Conservation (phyloP, 805 yeast species). For the Suhomyces prunicola region DNA sequence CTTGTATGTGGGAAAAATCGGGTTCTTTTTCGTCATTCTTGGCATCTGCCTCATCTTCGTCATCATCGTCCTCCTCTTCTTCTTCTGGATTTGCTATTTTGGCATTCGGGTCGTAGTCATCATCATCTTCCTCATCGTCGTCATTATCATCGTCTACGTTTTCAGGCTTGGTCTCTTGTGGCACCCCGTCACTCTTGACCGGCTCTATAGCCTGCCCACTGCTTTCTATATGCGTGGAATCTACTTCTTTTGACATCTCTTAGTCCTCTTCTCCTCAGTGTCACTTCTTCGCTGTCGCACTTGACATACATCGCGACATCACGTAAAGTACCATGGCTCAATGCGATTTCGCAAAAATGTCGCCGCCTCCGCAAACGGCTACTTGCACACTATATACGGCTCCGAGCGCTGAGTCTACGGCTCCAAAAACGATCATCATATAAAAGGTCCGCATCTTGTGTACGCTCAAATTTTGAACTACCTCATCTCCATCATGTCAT, state of each 20-base stretch:
- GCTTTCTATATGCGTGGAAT: neutral
- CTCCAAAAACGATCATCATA: neutral
- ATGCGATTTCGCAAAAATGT: neutral
- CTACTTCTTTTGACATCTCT: neutral
- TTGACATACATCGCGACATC: neutral
- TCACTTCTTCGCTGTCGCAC: neutral
- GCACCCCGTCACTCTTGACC: neutral
- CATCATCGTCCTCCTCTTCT: slow-evolving; percentile 35
- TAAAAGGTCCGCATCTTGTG: neutral
- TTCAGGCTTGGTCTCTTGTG: neutral
- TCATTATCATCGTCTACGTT: slow-evolving; percentile 7
- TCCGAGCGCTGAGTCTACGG: neutral
- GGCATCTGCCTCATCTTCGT: slow-evolving; percentile 30
- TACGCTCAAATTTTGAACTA: neutral
- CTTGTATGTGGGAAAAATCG: slow-evolving; percentile 54
- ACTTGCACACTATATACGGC: neutral
- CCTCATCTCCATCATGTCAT: neutral
- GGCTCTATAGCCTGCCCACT: neutral
- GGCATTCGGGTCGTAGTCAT: slow-evolving; percentile 29
- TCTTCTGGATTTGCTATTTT: slow-evolving; percentile 17
- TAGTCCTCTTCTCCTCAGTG: neutral
- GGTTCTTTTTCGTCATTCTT: slow-evolving; percentile 13
- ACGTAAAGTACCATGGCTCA: too few relatives aligned
- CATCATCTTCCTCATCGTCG: slow-evolving; percentile 34
- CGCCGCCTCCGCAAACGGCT: neutral